Evolutionary conservation across 148 eudicot species (phyloP), one percentile per base, ranked within the genome.

Genomic region (Rhododendron henanense): DNA sequence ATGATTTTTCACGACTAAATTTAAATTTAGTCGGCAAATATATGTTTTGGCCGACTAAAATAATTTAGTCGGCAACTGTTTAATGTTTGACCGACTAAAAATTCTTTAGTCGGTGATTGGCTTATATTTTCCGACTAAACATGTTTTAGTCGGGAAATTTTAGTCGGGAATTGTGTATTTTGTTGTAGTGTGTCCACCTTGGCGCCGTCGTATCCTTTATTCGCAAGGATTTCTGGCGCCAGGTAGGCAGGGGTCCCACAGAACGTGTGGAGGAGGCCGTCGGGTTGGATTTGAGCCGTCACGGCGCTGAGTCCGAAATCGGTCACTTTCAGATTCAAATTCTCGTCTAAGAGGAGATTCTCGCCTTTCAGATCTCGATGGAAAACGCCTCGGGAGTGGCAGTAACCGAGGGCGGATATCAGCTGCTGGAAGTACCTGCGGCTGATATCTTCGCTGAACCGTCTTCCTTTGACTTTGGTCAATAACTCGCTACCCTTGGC

Each of bases 191-290:
- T n/a, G 53, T 95, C 98, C 1, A 89, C 89, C 67, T 91, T 93
- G 0, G 94, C 91, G 19, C 98, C 98, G 8, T 91, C 91, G 63
- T 95, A 95, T 6, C 98, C 98, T n/a, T 91, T 91, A 78, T 92
- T 93, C 1, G 90, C 91, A 0, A 95, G 81, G 9, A 95, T 90
- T 79, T 95, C 98, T 6, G 98, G 98, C 1, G 98, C 96, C 55
- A 95, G 94, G 78, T 95, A 95, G 2, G 98, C 98, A 1, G 98
- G 98, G 1, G 98, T 95, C 9, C 98, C 98, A 45, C 98, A 95
- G 1, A 91, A 61, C 0, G 98, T 95, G 55, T 93, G 95, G 2
- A 95, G 85, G 78, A 91, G 53, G 3, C 90, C 93, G 83, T 92
- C 95, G 33, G 91, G 79, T 61, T 88, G 86, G 87, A 83, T 88